A percentile compares a stretch with the other conserved stretches of the same genome.
Conservation (phyloP, 2,329 filamentous ascomycete species). For the Alternaria dauci region DNA sequence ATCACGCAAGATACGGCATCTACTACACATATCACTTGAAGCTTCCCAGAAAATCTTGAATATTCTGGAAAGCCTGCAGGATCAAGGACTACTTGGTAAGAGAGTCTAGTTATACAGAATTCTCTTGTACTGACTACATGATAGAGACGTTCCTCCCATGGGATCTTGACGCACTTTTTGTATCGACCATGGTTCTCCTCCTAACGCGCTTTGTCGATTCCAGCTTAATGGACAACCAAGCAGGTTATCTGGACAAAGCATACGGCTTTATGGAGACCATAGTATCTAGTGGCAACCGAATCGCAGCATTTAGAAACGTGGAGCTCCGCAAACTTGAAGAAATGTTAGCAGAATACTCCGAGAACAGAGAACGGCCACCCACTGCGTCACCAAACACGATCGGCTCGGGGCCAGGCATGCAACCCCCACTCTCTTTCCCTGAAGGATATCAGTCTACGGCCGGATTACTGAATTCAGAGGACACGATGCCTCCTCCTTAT, state of each 20-base stretch:
- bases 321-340: conserved; percentile 59
- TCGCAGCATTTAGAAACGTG: conserved; percentile 55
- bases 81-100: conserved; percentile 59
- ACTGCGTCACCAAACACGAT: not conserved
- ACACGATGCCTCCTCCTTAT: conserved; percentile 23
- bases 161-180: conserved; percentile 57
- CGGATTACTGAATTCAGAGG: not conserved
- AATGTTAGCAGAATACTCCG: conserved; percentile 47
- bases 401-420: not conserved
- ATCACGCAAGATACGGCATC: conserved; percentile 50
- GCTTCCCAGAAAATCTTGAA: conserved; percentile 56
- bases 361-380: conserved; percentile 5
- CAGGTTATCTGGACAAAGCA: conserved; percentile 53
- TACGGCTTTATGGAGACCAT: conserved; percentile 59
- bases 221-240: conserved; percentile 49
- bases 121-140: conserved; percentile 4
- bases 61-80: conserved; percentile 56
- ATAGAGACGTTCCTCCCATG: conserved; percentile 61
- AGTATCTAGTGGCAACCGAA: conserved; percentile 56
- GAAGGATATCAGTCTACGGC: not conserved
- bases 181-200: conserved; percentile 55
- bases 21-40: conserved; percentile 56
- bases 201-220: conserved; percentile 45
- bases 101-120: not conserved
- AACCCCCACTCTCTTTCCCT: not conserved